Evolutionary conservation across 208 protist genomes (phyloP), one percentile per base, ranked within the genome.

Genomic region (Angomonas deanei): DNA sequence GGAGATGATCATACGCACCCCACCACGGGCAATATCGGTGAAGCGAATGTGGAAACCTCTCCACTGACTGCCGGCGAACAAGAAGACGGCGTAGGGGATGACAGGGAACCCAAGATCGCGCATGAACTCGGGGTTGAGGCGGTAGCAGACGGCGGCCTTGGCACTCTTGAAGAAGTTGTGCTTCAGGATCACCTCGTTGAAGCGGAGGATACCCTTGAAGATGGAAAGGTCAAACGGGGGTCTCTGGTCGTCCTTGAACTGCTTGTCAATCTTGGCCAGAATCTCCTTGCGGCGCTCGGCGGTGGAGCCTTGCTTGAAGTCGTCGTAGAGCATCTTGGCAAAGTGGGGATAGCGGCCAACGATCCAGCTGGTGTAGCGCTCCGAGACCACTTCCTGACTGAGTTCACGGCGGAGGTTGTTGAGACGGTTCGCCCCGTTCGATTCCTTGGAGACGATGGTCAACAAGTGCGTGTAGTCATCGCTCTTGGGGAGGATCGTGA

Each of bases 11-110:
- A 98, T 96, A 60, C 96, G 87, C 30, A 99, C 92, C 42, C 96
- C 97, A 70, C 97, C 97, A 70, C 94, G 92, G 23, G 96, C 86
- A 48, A 98, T 96, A 70, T 98, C 93, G 49, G 82, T 86, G 70
- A 98, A 98, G 74, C 95, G 92, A 21, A 98, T 90, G 70, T 99
- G 97, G 86, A 99, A 99, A 31, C 96, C 96, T 50, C 90, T 84
- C 92, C 97, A 99, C 64, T 97, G 88, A 27, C 67, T 70, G 36
- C 91, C 96, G 19, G 96, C 79, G 47, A 98, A 74, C 55, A 97
- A 86, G 74, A 98, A 98, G 31, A 98, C 68, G 57, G 82, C 93
- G 74, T 94, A 89, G 32, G 97, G 96, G 21, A 80, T 65, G 21
- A 74, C 72, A 21, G 82, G 80, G 78, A 88, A 97, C 59, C 88